Percentiles rank a stretch among this genome's conserved stretches.
phyloP scores from a whole-genome alignment of 371 early-diverging fungal genomes.

The Mucor mucedo region DNA sequence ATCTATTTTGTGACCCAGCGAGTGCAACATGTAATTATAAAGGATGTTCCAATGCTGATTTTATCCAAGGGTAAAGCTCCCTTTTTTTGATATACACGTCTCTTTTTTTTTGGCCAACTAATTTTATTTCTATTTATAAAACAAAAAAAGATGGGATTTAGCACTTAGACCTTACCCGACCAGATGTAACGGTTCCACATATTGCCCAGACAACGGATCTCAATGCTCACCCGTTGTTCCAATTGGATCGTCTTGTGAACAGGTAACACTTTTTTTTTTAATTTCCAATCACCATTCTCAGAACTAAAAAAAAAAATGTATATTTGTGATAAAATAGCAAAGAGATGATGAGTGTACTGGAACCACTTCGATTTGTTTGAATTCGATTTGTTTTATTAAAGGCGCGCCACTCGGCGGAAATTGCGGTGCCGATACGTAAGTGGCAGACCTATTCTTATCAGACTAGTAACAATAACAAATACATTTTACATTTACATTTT shows the following conservation, averaged over 20 bases:
- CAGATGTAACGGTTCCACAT: constrained; percentile 37
- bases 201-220: constrained; percentile 50
- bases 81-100: background rate
- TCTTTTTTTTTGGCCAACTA: background rate
- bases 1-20: constrained; percentile 33
- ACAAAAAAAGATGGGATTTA: constrained; percentile 36
- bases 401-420: constrained; percentile 46
- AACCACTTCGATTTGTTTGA: constrained; percentile 43
- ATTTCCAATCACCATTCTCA: background rate
- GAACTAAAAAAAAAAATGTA: background rate
- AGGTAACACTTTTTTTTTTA: constrained; percentile 11
- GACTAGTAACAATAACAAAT: constrained; percentile 1
- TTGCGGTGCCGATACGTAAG: constrained; percentile 53
- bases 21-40: constrained; percentile 46
- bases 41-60: constrained; percentile 51
- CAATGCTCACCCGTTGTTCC: constrained; percentile 31
- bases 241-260: constrained; percentile 39
- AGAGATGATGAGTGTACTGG: constrained; percentile 54
- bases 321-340: constrained; percentile 30
- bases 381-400: constrained; percentile 49
- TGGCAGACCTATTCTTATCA: background rate
- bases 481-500: background rate
- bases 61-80: constrained; percentile 40
- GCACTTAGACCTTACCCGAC: constrained; percentile 32
- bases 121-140: constrained; percentile 7